These are phyloP conservation scores for Ceratocystis lukuohia DNA, from an alignment of 2,329 filamentous ascomycete genomes.

Conservation along the genomic window DNA sequence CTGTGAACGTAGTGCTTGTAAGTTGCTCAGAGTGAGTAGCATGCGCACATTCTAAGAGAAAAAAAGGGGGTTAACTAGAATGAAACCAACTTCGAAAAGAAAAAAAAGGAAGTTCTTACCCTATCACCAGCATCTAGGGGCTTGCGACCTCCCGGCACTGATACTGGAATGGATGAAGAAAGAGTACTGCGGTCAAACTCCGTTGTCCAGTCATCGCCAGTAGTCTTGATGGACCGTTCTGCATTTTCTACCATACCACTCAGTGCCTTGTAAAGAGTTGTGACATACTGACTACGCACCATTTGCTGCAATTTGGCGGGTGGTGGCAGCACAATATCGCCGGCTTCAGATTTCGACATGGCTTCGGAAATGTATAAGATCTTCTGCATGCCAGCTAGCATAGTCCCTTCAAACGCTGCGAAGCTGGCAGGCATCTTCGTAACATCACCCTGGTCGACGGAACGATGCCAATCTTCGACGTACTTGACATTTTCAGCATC, in stretches of 20 bases:
- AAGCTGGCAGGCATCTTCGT: slow-evolving; percentile 86
- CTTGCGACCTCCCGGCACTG: slow-evolving; percentile 27
- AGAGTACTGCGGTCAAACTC: slow-evolving; percentile 28
- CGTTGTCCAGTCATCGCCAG: slow-evolving; percentile 48
- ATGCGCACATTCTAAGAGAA: slow-evolving; percentile 65
- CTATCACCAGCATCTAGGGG: slow-evolving; percentile 43
- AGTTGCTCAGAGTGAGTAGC: slow-evolving; percentile 84
- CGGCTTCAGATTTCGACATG: slow-evolving; percentile 56
- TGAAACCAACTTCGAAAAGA: not conserved
- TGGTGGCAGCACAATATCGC: slow-evolving; percentile 71
- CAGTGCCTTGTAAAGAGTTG: slow-evolving; percentile 82
- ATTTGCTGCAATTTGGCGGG: slow-evolving; percentile 78
- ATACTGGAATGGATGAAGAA: slow-evolving; percentile 21
- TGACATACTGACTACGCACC: slow-evolving; percentile 84
- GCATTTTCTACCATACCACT: slow-evolving; percentile 97
- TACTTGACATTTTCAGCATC: slow-evolving; percentile 88
- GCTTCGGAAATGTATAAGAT: slow-evolving; percentile 88
- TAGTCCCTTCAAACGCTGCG: slow-evolving; percentile 66
- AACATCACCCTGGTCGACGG: slow-evolving; percentile 67
- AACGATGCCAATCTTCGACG: slow-evolving; percentile 85
- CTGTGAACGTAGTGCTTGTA: slow-evolving; percentile 67
- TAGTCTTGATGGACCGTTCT: slow-evolving; percentile 55
- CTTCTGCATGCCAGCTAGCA: slow-evolving; percentile 82
- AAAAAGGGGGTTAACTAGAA: not conserved
- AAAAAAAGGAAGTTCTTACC: slow-evolving; percentile 29